Base-by-base conservation (phyloP, 768 basidiomycete species). In the Xanthoconium stramineum region DNA sequence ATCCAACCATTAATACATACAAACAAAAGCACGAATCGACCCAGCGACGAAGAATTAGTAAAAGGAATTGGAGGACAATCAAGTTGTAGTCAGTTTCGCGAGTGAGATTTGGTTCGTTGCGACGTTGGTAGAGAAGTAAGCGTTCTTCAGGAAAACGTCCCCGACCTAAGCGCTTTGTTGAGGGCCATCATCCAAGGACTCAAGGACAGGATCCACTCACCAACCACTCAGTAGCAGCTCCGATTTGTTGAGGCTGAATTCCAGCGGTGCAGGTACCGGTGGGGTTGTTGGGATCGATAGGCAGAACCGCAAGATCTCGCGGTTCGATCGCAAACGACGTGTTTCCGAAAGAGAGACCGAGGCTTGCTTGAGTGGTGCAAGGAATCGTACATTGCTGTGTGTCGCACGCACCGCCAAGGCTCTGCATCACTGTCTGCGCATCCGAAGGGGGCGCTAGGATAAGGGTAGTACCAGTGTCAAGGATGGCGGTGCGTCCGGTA, bases 121-220 rank as follows among this genome's bases (percentile, higher is more conserved):
- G 14, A 82, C 80, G 60, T 90, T 75, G 12, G 81, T 84, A 7
- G 85, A 86, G 68, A 86, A 85, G 67, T 88, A 88, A 1, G 78
- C 86, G 62, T 88, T 90, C 80, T 89, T 89, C 65, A 89, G 73
- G 76, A 89, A 89, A 28, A 84, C 84, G 61, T 86, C 89, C 30
- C 88, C 88, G 36, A 86, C 75, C 70, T 71, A 19, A 32, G 29
- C n/a, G 24, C 24, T 24, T 29, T 7, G 32, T 55, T 36, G 57
- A 53, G 46, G 13, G 19, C 46, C 8, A n/a, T 36, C 28, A 7
- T 42, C 30, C 20, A 17, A 50, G 19, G 20, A 38, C 15, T 6
- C 17, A 50, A 47, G 17, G n/a, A 33, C 30, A 48, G 29, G 39
- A 9, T 12, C 36, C 57, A 69, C 85, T 74, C 56, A 88, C 85